Evolutionary conservation across 768 basidiomycete species (phyloP).

Genomic region (Tylopilus vinaceipallidus): DNA sequence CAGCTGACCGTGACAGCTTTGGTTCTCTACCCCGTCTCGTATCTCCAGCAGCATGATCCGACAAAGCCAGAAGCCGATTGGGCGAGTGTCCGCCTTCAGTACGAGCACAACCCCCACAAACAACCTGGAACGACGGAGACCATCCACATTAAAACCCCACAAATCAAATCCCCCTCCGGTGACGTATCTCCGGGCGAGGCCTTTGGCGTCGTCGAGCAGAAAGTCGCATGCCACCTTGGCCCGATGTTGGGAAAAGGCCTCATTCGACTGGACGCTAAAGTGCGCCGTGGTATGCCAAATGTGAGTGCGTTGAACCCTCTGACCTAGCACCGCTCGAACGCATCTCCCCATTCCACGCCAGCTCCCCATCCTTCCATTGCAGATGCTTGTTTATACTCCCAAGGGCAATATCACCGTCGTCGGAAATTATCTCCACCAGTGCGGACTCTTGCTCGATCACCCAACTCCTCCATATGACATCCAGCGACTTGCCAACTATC

Average conservation of each 20-base stretch:
- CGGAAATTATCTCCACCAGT: conserved; percentile 67
- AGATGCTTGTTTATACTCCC: conserved; percentile 88
- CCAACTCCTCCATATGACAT: conserved; percentile 68
- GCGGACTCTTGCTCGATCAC: conserved; percentile 73
- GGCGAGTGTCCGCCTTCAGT: conserved; percentile 66
- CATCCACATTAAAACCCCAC: conserved; percentile 74
- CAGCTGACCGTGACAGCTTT: conserved; percentile 80
- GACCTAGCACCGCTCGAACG: conserved; percentile 12
- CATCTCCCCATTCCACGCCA: conserved; percentile 32
- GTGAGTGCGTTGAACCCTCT: conserved; percentile 43
- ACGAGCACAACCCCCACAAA: conserved; percentile 63
- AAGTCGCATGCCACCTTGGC: conserved; percentile 72
- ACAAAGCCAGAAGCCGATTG: conserved; percentile 51
- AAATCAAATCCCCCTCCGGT: conserved; percentile 46
- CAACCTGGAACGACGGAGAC: conserved; percentile 56
- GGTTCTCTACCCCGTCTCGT: conserved; percentile 77
- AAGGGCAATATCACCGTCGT: conserved; percentile 90
- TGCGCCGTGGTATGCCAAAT: conserved; percentile 59
- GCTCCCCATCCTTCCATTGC: conserved; percentile 81
- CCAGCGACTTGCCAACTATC: conserved; percentile 56
- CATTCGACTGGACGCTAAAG: conserved; percentile 76
- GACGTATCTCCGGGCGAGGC: conserved; percentile 58
- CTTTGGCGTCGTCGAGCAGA: conserved; percentile 86
- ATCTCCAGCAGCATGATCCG: conserved; percentile 51
- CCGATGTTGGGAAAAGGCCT: conserved; percentile 85